Conservation (phyloP, 2,329 filamentous ascomycete species). For the Alternaria sp. region DNA sequence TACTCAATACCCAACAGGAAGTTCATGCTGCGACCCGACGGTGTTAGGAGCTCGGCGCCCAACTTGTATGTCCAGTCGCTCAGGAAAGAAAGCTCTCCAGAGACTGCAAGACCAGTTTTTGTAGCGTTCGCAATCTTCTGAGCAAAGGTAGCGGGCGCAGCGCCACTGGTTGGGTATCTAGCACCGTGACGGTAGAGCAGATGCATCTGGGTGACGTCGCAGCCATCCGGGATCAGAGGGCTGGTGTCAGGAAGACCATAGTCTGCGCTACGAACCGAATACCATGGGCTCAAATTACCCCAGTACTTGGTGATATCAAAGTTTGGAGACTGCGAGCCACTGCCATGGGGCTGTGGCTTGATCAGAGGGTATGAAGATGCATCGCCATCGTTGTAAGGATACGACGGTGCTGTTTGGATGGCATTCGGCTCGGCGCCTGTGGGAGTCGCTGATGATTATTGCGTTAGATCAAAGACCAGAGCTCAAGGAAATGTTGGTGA, state of each 20-base stretch:
- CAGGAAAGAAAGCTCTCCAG: slow-evolving; percentile 36
- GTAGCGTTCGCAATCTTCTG: slow-evolving; percentile 35
- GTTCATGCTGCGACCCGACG: slow-evolving; percentile 44
- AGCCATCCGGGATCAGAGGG: slow-evolving; percentile 34
- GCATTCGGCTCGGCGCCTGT: slow-evolving; percentile 36
- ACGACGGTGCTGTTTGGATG: slow-evolving; percentile 35
- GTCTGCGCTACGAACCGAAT: slow-evolving; percentile 35
- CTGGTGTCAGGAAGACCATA: slow-evolving; percentile 35
- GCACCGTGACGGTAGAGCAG: slow-evolving; percentile 40
- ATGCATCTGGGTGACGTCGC: slow-evolving; percentile 37
- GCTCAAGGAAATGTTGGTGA: neutral
- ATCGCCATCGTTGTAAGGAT: slow-evolving; percentile 36
- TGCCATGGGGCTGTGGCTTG: slow-evolving; percentile 29
- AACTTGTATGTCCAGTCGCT: slow-evolving; percentile 38
- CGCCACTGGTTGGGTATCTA: slow-evolving; percentile 37
- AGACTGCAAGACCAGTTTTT: slow-evolving; percentile 30
- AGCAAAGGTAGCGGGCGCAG: slow-evolving; percentile 32
- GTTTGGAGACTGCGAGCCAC: slow-evolving; percentile 15
- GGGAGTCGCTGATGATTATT: slow-evolving; percentile 21
- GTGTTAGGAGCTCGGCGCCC: slow-evolving; percentile 38
- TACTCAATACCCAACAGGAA: slow-evolving; percentile 51
- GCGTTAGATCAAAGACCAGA: neutral
- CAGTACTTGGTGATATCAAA: slow-evolving; percentile 41
- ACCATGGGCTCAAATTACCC: slow-evolving; percentile 41
- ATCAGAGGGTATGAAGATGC: slow-evolving; percentile 32